phyloP scores from a whole-genome alignment of 177 flowering plant species.

The Tripterygium wilfordii region DNA sequence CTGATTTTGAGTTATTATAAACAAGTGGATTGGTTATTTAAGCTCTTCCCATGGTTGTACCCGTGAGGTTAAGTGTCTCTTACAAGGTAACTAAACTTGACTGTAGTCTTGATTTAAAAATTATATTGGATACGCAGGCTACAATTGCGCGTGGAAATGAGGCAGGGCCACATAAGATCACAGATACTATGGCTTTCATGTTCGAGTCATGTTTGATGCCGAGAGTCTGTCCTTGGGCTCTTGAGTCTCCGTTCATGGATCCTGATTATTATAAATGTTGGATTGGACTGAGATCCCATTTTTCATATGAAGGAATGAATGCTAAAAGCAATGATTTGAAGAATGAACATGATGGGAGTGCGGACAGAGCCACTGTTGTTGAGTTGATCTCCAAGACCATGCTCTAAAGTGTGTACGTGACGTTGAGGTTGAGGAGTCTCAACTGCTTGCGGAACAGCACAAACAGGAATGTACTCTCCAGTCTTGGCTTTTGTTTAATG shows the following conservation, averaged over 20 bases:
- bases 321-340: neutral
- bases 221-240: conserved; percentile 77
- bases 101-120: neutral
- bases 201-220: conserved; percentile 88
- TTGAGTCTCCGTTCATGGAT: conserved; percentile 71
- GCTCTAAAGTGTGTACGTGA: no score
- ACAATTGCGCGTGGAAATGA: conserved; percentile 51
- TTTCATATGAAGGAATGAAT: conserved; percentile 22
- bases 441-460: no score
- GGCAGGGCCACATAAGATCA: conserved; percentile 58
- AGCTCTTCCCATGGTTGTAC: no score
- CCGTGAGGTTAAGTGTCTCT: no score
- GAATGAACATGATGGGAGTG: neutral
- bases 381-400: no score
- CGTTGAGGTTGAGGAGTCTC: no score
- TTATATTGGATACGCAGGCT: conserved; percentile 39
- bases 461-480: no score
- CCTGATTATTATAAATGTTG: conserved; percentile 86
- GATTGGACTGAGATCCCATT: conserved; percentile 87
- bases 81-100: no score
- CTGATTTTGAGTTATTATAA: no score
- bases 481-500: no score
- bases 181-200: conserved; percentile 86
- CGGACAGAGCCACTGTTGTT: no score
- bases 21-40: no score